Evolutionary conservation across 225 moss, liverwort and hornwort genomes (phyloP).

Genomic region (Ulota crispa): DNA sequence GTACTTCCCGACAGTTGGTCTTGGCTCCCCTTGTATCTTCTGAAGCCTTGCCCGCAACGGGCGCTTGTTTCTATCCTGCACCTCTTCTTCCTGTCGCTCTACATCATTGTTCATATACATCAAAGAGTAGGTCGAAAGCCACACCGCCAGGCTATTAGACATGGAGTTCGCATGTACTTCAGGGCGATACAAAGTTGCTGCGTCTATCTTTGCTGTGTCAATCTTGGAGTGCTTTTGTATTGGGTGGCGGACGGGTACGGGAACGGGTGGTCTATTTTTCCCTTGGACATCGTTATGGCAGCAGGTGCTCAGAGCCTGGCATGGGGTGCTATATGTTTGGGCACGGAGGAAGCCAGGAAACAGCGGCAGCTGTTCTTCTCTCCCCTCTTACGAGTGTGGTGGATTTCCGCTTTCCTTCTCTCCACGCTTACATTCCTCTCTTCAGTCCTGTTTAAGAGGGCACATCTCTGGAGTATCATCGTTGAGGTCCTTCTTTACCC

Average conservation of each 20-base stretch:
- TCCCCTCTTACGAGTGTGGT: conserved; percentile 47
- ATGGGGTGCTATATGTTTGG: conserved; percentile 43
- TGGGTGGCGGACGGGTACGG: conserved; percentile 33
- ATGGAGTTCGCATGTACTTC: conserved; percentile 30
- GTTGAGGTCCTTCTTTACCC: conserved; percentile 44
- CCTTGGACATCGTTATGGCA: conserved; percentile 31
- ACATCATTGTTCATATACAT: conserved; percentile 7
- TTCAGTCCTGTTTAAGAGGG: conserved; percentile 21
- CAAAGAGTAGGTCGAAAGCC: conserved; percentile 35
- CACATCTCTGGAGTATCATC: conserved; percentile 22
- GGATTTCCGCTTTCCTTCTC: conserved; percentile 46
- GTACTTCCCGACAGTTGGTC: conserved; percentile 24
- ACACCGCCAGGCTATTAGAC: conserved; percentile 7
- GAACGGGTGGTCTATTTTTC: conserved; percentile 38
- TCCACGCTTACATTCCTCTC: conserved; percentile 30
- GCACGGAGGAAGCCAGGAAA: conserved; percentile 36
- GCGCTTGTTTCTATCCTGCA: conserved; percentile 37
- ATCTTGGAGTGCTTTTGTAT: conserved; percentile 36
- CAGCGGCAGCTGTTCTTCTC: conserved; percentile 25
- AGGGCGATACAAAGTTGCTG: conserved; percentile 42
- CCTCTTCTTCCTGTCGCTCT: conserved; percentile 38
- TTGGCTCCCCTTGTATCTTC: conserved; percentile 34
- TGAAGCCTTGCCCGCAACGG: conserved; percentile 39
- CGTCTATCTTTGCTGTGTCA: conserved; percentile 38
- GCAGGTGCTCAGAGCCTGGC: conserved; percentile 32